A percentile compares a stretch with the other conserved stretches of the same genome.
These are phyloP conservation scores for Neonectria coccinea DNA, from an alignment of 2,329 filamentous ascomycete genomes.

Conservation along the genomic window DNA sequence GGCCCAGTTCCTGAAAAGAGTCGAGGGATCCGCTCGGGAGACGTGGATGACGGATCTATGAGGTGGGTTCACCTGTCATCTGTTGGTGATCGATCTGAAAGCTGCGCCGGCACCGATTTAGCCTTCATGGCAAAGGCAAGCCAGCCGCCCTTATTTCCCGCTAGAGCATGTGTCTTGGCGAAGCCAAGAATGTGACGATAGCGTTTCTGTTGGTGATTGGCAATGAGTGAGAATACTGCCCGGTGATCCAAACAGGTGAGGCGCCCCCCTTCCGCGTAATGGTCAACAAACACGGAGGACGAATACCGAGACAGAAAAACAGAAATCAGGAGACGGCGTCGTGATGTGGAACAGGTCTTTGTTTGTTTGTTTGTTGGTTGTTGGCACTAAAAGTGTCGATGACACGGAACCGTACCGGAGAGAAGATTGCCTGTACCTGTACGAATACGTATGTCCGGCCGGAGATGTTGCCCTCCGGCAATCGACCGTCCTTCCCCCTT, in stretches of 20 bases:
- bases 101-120: slow-evolving; percentile 10
- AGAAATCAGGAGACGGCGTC: slow-evolving; percentile 10
- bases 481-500: slow-evolving; percentile 1
- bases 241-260: background rate
- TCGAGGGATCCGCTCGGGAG: background rate
- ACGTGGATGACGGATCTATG: slow-evolving; percentile 1
- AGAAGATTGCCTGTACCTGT: background rate
- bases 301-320: background rate
- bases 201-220: slow-evolving; percentile 13
- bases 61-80: slow-evolving; percentile 7
- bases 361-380: slow-evolving; percentile 12
- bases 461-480: background rate
- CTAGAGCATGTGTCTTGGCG: background rate
- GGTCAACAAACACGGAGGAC: background rate
- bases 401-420: slow-evolving; percentile 7
- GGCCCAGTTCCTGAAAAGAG: background rate
- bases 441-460: slow-evolving; percentile 1
- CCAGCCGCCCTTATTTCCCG: background rate
- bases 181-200: slow-evolving; percentile 16
- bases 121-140: background rate
- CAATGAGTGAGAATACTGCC: background rate
- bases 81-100: slow-evolving; percentile 18
- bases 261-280: background rate
- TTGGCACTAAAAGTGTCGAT: slow-evolving; percentile 7
- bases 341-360: slow-evolving; percentile 2